Conservation (phyloP, 768 basidiomycete species). For the Podaxis sp. region DNA sequence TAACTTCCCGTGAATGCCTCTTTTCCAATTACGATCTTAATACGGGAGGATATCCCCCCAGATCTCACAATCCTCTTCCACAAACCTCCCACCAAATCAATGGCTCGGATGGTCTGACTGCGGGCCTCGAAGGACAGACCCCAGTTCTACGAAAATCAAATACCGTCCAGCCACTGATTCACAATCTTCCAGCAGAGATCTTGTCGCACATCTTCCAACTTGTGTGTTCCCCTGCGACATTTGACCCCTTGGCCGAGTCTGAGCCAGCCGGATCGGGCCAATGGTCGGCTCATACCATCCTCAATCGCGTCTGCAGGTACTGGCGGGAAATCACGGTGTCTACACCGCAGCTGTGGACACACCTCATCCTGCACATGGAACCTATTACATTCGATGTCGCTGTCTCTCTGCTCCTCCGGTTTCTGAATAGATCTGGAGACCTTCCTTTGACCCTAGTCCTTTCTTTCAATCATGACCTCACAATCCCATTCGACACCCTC, state of each 20-base stretch:
- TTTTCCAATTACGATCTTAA: background rate
- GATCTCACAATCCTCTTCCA: background rate
- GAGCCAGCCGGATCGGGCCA: too few relatives aligned
- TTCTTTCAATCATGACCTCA: background rate
- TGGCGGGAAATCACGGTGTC: conserved; percentile 23
- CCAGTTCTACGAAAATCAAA: background rate
- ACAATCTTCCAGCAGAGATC: conserved; percentile 18
- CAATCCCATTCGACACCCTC: background rate
- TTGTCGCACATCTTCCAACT: conserved; percentile 25
- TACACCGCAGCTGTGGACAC: conserved; percentile 23
- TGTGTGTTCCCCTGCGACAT: conserved; percentile 22
- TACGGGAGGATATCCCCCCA: background rate
- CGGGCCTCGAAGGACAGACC: too few relatives aligned
- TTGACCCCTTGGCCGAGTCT: background rate
- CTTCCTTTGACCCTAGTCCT: conserved; percentile 16
- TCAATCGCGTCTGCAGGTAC: conserved; percentile 21
- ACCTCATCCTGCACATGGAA: conserved; percentile 20
- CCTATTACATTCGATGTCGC: conserved; percentile 14
- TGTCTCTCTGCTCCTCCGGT: conserved; percentile 17
- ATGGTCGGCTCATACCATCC: conserved; percentile 19
- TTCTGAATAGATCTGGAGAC: conserved; percentile 20
- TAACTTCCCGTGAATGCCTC: too few relatives aligned
- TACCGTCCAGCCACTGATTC: background rate
- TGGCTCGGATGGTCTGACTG: background rate
- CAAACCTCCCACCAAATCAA: background rate